These are phyloP conservation scores for Podaxis sp. DNA, from an alignment of 768 basidiomycete genomes.

Conservation along the genomic window DNA sequence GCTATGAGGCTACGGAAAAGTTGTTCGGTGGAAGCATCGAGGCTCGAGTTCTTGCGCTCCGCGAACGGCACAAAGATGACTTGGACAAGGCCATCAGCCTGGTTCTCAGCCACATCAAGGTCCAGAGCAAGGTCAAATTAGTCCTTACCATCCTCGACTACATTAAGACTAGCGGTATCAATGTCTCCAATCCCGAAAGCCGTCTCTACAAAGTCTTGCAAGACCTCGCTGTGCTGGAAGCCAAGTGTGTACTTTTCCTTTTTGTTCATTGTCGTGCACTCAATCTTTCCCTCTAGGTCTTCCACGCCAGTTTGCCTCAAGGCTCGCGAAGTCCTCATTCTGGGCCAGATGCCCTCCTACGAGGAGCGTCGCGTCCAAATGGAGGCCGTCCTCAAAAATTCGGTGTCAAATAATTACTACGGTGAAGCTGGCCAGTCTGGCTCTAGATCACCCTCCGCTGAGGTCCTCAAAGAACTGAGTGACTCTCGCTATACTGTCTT, in stretches of 20 bases:
- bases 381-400: slow-evolving; percentile 88
- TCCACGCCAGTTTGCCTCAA: slow-evolving; percentile 92
- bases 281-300: slow-evolving; percentile 47
- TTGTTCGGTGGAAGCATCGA: slow-evolving; percentile 95
- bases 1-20: slow-evolving; percentile 86
- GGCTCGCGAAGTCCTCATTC: slow-evolving; percentile 95
- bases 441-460: slow-evolving; percentile 74
- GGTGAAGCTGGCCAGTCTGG: slow-evolving; percentile 53
- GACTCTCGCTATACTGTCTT: slow-evolving; percentile 97
- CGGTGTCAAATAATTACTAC: slow-evolving; percentile 85
- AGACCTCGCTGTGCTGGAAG: slow-evolving; percentile 83
- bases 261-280: background rate
- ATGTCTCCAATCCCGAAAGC: slow-evolving; percentile 74
- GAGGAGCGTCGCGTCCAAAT: slow-evolving; percentile 94
- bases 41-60: slow-evolving; percentile 82
- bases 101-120: slow-evolving; percentile 95
- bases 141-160: slow-evolving; percentile 85
- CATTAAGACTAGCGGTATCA: slow-evolving; percentile 78
- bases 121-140: slow-evolving; percentile 88
- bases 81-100: slow-evolving; percentile 84
- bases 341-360: slow-evolving; percentile 95
- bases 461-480: slow-evolving; percentile 88
- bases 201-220: slow-evolving; percentile 75
- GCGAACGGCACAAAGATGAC: slow-evolving; percentile 91
- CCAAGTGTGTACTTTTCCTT: slow-evolving; percentile 55